Percentiles rank a stretch among this genome's conserved stretches.
Conservation (phyloP, 1,284 basidiomycete species). For the Polyporus tsugae region DNA sequence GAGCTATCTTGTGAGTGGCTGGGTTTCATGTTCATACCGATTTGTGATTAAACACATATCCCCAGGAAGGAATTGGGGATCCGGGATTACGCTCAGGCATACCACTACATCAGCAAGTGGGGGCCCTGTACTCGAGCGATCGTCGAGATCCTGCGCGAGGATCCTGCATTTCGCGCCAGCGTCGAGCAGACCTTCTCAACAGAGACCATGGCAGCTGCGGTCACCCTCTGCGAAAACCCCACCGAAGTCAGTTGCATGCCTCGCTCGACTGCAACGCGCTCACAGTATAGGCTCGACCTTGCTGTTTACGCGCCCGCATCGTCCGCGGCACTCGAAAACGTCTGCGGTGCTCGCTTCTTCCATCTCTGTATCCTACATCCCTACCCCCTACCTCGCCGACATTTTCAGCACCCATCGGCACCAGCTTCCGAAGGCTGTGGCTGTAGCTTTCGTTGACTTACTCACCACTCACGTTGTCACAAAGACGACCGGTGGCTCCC, state of each 20-base stretch:
- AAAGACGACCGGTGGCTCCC: no score
- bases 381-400: background rate
- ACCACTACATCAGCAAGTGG: conserved; percentile 5
- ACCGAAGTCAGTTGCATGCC: background rate
- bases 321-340: background rate
- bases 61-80: background rate
- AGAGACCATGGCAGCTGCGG: background rate
- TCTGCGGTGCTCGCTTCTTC: background rate
- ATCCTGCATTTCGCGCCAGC: background rate
- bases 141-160: background rate
- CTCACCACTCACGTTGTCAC: no score
- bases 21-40: background rate
- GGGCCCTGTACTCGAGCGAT: conserved; percentile 11
- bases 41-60: background rate
- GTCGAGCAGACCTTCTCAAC: background rate
- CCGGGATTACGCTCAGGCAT: background rate
- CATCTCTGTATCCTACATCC: background rate
- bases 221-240: background rate
- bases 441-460: no score
- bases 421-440: background rate
- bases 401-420: background rate
- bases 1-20: conserved; percentile 8
- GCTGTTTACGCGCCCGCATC: background rate
- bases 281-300: background rate
- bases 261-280: no score